Percentiles rank a stretch among this genome's conserved stretches.
Conservation (phyloP, 441 rosid species). For the Geranium incanum region DNA sequence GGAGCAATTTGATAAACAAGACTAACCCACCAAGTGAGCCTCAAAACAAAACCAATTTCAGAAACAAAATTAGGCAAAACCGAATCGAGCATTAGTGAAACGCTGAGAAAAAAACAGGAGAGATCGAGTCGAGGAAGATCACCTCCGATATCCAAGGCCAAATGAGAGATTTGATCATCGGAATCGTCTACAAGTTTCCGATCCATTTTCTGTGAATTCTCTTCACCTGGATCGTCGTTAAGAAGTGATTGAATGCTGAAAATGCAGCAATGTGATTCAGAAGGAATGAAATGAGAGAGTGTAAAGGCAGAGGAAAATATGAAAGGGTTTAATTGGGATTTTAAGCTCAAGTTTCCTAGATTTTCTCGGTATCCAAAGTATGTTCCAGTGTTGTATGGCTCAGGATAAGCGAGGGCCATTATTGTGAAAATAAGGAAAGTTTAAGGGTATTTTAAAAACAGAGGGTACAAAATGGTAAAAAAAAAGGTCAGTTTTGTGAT, state of each 20-base stretch:
- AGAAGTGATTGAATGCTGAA: background rate
- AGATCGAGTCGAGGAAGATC: slow-evolving; percentile 6
- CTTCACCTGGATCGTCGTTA: slow-evolving; percentile 4
- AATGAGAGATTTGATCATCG: slow-evolving; percentile 49
- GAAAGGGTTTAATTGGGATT: background rate
- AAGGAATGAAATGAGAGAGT: no score
- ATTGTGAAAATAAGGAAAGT: background rate
- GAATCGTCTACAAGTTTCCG: slow-evolving; percentile 13
- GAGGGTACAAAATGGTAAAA: background rate
- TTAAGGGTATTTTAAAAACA: background rate
- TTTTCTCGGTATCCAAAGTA: slow-evolving; percentile 6
- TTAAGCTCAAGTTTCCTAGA: background rate
- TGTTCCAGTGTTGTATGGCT: background rate
- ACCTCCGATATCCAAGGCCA: slow-evolving; percentile 96
- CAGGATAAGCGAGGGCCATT: background rate
- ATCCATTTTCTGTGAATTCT: slow-evolving; percentile 17
- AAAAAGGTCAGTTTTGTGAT: no score
- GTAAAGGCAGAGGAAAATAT: no score
- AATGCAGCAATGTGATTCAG: no score
- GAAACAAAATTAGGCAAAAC: background rate
- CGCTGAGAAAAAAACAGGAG: background rate
- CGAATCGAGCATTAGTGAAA: background rate
- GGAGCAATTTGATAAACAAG: no score
- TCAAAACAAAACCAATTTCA: no score
- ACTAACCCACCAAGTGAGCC: no score